Evolutionary conservation across 441 rosid species (phyloP).

Genomic region (Iberis amara): DNA sequence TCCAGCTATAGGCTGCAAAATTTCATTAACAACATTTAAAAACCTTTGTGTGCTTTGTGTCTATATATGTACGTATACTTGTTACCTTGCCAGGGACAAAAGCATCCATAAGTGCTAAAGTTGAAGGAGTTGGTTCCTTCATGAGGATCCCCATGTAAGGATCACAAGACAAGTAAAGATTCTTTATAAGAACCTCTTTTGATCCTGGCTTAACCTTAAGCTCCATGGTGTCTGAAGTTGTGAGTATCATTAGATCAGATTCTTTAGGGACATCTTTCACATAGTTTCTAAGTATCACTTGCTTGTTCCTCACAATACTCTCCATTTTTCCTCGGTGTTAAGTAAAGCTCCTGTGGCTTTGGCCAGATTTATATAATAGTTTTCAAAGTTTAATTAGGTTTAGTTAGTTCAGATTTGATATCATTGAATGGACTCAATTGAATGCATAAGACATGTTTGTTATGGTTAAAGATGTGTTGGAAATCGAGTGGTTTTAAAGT

Average conservation of each 20-base stretch:
- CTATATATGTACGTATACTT: background rate
- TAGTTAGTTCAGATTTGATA: too few relatives aligned
- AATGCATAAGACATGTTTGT: too few relatives aligned
- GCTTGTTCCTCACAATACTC: constrained; percentile 36
- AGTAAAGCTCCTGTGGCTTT: too few relatives aligned
- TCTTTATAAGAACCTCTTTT: constrained; percentile 33
- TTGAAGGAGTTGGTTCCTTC: constrained; percentile 20
- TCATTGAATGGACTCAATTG: too few relatives aligned
- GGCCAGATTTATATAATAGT: too few relatives aligned
- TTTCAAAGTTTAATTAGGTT: too few relatives aligned
- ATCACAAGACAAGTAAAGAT: constrained; percentile 45
- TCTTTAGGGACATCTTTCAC: constrained; percentile 36
- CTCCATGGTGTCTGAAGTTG: constrained; percentile 15
- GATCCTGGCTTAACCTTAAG: constrained; percentile 31
- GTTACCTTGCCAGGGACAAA: constrained; percentile 30
- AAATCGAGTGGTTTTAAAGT: too few relatives aligned
- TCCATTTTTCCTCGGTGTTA: background rate
- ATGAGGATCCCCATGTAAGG: constrained; percentile 36
- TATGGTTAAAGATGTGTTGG: too few relatives aligned
- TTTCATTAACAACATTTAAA: background rate
- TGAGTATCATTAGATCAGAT: constrained; percentile 31
- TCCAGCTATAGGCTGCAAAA: constrained; percentile 39
- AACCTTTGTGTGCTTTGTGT: background rate
- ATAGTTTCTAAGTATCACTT: constrained; percentile 34
- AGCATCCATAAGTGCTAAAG: constrained; percentile 3